Percentiles rank a stretch among this genome's conserved stretches.
Evolutionary conservation across 2,329 filamentous ascomycete species (phyloP).

Genomic region (Dothistroma pini): DNA sequence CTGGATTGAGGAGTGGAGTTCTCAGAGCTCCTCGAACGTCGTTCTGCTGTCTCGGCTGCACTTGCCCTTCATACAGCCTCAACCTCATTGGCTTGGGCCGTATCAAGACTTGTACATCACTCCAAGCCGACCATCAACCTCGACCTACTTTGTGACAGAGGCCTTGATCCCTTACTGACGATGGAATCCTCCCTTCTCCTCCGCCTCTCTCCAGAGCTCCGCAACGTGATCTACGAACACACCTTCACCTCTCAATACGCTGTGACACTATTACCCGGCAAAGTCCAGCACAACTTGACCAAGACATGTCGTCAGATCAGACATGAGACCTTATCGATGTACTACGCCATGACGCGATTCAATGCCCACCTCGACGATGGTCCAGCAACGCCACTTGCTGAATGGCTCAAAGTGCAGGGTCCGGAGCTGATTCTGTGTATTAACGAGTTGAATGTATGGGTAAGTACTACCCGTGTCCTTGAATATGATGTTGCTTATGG

Average conservation of each 20-base stretch:
- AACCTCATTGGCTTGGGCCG: not conserved
- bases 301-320: constrained; percentile 24
- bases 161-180: not conserved
- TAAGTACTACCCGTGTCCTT: not conserved
- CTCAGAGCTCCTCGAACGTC: not conserved
- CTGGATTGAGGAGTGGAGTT: not conserved
- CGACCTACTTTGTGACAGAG: not conserved
- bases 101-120: not conserved
- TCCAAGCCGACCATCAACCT: not conserved
- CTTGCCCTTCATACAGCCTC: not conserved
- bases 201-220: constrained; percentile 5
- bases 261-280: constrained; percentile 14
- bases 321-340: constrained; percentile 23
- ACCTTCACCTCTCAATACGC: constrained; percentile 23
- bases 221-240: constrained; percentile 11
- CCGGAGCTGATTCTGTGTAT: constrained; percentile 15
- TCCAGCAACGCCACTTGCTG: constrained; percentile 21
- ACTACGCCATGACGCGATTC: constrained; percentile 21
- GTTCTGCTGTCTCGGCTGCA: constrained; percentile 5
- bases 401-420: constrained; percentile 21
- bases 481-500: not conserved
- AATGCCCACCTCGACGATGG: constrained; percentile 31
- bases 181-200: constrained; percentile 10
- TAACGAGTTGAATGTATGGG: constrained; percentile 25
- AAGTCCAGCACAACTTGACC: constrained; percentile 21